A percentile compares a stretch with the other conserved stretches of the same genome.
These are phyloP conservation scores for Zymoseptoria tritici DNA, from an alignment of 2,329 filamentous ascomycete species.

Conservation along the genomic window DNA sequence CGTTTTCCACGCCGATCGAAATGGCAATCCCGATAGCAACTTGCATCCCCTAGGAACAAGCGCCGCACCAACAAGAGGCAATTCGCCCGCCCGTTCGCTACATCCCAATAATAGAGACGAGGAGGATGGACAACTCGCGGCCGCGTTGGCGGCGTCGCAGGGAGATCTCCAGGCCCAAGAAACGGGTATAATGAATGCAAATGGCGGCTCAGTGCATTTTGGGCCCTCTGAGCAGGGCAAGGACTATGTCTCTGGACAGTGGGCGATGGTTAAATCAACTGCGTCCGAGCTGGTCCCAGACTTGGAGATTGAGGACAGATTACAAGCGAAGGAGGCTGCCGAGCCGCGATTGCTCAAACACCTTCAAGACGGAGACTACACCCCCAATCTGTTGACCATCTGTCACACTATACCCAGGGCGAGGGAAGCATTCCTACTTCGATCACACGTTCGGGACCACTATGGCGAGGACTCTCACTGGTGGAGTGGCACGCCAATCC, in stretches of 20 bases:
- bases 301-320: constrained; percentile 31
- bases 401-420: constrained; percentile 54
- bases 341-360: constrained; percentile 54
- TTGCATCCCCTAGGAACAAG: constrained; percentile 25
- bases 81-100: constrained; percentile 19
- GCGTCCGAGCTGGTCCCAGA: constrained; percentile 49
- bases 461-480: constrained; percentile 53
- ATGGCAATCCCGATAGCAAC: constrained; percentile 20
- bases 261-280: constrained; percentile 45
- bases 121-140: constrained; percentile 24
- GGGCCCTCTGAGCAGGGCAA: constrained; percentile 48
- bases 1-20: constrained; percentile 22
- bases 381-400: constrained; percentile 54
- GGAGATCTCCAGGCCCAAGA: constrained; percentile 38
- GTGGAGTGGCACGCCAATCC: constrained; percentile 53
- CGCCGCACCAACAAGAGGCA: constrained; percentile 26
- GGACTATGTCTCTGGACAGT: constrained; percentile 45
- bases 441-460: constrained; percentile 37
- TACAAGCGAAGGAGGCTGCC: constrained; percentile 38
- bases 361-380: constrained; percentile 44
- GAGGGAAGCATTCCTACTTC: constrained; percentile 49
- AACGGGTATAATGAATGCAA: constrained; percentile 43
- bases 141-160: constrained; percentile 22
- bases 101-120: constrained; percentile 24
- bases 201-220: constrained; percentile 37